phyloP scores from a whole-genome alignment of 2,329 filamentous ascomycete species.

The Furcasterigmium furcatum region DNA sequence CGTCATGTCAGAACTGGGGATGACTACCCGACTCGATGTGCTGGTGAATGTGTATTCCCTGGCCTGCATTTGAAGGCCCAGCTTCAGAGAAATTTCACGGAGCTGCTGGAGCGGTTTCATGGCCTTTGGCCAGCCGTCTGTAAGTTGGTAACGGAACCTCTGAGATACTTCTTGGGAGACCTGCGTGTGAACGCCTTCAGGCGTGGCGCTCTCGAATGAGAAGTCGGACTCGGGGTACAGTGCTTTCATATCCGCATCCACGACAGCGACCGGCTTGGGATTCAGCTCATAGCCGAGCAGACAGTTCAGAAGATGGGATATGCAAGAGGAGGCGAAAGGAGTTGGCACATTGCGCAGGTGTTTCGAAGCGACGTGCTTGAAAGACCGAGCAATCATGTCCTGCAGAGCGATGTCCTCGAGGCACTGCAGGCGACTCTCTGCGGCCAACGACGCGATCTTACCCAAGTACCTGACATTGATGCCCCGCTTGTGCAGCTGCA shows the following conservation, averaged over 20 bases:
- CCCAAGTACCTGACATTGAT: conserved; percentile 98
- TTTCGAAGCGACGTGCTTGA: conserved; percentile 85
- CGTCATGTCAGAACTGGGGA: conserved; percentile 21
- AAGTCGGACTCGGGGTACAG: conserved; percentile 83
- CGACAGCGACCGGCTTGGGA: conserved; percentile 70
- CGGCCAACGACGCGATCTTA: conserved; percentile 68
- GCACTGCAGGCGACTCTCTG: conserved; percentile 70
- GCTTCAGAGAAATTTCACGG: conserved; percentile 82
- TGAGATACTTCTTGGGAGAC: conserved; percentile 69
- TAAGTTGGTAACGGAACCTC: conserved; percentile 75
- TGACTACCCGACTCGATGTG: conserved; percentile 14
- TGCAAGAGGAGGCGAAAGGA: conserved; percentile 73
- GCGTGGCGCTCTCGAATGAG: conserved; percentile 75
- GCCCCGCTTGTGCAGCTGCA: conserved; percentile 90
- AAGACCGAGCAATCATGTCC: conserved; percentile 92
- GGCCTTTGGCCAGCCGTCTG: conserved; percentile 61
- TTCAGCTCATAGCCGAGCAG: conserved; percentile 77
- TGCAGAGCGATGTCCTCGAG: conserved; percentile 76
- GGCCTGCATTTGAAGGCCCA: conserved; percentile 82
- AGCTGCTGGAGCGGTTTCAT: conserved; percentile 79
- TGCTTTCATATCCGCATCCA: conserved; percentile 69
- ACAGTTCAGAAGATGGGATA: conserved; percentile 91
- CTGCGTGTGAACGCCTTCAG: conserved; percentile 64
- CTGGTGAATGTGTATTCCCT: conserved; percentile 48
- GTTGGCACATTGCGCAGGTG: conserved; percentile 78